phyloP scores from a whole-genome alignment of 1,139 yeast genomes.

The Geotrichum cucujoidarum region DNA sequence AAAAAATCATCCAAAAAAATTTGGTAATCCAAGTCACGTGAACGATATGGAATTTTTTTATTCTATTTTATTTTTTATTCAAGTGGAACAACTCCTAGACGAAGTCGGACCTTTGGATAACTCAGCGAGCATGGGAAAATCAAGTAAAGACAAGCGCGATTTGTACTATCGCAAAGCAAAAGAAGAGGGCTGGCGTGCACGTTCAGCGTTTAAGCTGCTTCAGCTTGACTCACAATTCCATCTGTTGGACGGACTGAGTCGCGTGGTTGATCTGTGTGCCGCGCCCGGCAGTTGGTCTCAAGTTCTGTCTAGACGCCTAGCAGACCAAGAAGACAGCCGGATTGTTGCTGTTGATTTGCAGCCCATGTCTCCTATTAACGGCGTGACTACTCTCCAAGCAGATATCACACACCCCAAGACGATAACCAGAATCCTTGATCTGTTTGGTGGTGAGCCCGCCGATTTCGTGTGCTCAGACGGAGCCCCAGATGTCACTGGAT shows the following conservation, averaged over 20 bases:
- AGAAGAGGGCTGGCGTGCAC: slow-evolving; percentile 95
- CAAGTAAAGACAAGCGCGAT: slow-evolving; percentile 93
- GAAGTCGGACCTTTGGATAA: background rate
- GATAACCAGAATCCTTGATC: slow-evolving; percentile 61
- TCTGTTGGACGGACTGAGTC: slow-evolving; percentile 61
- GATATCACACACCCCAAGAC: slow-evolving; percentile 96
- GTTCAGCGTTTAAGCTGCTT: slow-evolving; percentile 88
- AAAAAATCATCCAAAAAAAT: background rate
- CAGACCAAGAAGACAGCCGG: slow-evolving; percentile 43
- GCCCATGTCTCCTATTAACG: slow-evolving; percentile 92
- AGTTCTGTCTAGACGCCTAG: slow-evolving; percentile 64
- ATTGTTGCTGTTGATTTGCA: slow-evolving; percentile 93
- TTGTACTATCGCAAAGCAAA: slow-evolving; percentile 83
- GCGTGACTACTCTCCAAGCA: slow-evolving; percentile 86
- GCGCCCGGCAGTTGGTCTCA: slow-evolving; percentile 99
- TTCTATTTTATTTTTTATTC: background rate
- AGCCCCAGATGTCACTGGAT: slow-evolving; percentile 97
- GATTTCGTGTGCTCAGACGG: slow-evolving; percentile 97
- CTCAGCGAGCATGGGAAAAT: slow-evolving; percentile 66
- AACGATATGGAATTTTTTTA: background rate
- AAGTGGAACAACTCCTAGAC: background rate
- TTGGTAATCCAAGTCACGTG: slow-evolving; percentile 5
- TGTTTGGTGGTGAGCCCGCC: slow-evolving; percentile 87
- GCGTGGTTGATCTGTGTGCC: slow-evolving; percentile 96
- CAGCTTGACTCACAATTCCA: slow-evolving; percentile 88